Percentiles rank a stretch among this genome's conserved stretches.
These are phyloP conservation scores for Grifola frondosa DNA, from an alignment of 1,284 basidiomycete species.

Conservation along the genomic window DNA sequence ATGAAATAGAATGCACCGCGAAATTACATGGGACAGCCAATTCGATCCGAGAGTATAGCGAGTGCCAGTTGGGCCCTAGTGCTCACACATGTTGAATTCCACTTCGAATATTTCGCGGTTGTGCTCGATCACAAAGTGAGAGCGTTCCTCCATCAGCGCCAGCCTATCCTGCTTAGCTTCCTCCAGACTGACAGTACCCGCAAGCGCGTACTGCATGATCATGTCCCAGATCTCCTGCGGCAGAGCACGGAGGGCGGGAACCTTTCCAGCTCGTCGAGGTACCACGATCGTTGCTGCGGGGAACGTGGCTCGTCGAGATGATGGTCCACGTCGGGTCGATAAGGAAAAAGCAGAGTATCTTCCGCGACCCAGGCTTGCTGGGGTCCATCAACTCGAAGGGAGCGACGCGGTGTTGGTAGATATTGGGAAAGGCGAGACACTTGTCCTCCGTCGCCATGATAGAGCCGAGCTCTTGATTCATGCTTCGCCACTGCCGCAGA, in stretches of 20 bases:
- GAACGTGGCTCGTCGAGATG: slow-evolving; percentile 17
- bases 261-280: slow-evolving; percentile 8
- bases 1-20: too few relatives aligned
- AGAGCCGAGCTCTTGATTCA: slow-evolving; percentile 21
- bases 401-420: slow-evolving; percentile 36
- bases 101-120: slow-evolving; percentile 4
- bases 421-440: slow-evolving; percentile 33
- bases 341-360: slow-evolving; percentile 35
- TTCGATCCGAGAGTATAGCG: background rate
- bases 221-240: background rate
- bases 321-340: slow-evolving; percentile 27
- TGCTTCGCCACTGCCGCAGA: background rate
- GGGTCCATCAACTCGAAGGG: slow-evolving; percentile 31
- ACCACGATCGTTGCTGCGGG: slow-evolving; percentile 22
- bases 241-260: background rate
- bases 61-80: background rate
- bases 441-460: slow-evolving; percentile 22
- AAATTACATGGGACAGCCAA: too few relatives aligned
- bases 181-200: background rate
- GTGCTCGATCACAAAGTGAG: background rate
- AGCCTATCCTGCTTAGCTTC: slow-evolving; percentile 4
- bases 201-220: background rate
- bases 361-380: slow-evolving; percentile 31
- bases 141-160: slow-evolving; percentile 4
- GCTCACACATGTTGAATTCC: slow-evolving; percentile 8